A percentile compares a stretch with the other conserved stretches of the same genome.
These are phyloP conservation scores for Aphanoascus verrucosus DNA, from an alignment of 2,329 filamentous ascomycete species.

Conservation along the genomic window DNA sequence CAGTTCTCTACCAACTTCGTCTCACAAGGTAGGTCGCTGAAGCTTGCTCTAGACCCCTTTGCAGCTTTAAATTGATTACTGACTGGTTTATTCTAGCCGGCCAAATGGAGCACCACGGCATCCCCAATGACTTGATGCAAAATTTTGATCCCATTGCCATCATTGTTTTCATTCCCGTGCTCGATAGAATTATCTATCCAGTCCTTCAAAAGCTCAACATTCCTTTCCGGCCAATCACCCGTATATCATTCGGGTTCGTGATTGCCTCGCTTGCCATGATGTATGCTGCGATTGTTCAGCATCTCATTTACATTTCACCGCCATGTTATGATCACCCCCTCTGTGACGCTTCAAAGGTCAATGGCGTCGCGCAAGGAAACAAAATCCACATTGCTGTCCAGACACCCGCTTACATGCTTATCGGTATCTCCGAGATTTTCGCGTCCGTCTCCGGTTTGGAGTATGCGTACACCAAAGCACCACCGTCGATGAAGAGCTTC, in stretches of 20 bases:
- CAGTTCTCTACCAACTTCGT: constrained; percentile 59
- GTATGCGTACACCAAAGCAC: constrained; percentile 64
- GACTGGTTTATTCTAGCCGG: constrained; percentile 27
- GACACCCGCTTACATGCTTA: constrained; percentile 37
- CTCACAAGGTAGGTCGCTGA: constrained; percentile 43
- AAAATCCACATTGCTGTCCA: constrained; percentile 37
- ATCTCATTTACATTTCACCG: constrained; percentile 43
- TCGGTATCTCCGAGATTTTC: constrained; percentile 45
- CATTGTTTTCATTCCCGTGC: constrained; percentile 62
- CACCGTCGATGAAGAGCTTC: constrained; percentile 55
- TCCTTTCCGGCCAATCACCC: constrained; percentile 63
- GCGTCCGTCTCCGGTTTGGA: constrained; percentile 59
- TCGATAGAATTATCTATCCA: constrained; percentile 61
- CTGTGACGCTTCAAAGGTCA: constrained; percentile 25
- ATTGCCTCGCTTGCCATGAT: constrained; percentile 53
- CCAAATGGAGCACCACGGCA: constrained; percentile 54
- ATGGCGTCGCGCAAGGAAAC: constrained; percentile 31
- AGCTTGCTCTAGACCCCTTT: not conserved
- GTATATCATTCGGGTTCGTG: constrained; percentile 60
- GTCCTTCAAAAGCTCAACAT: constrained; percentile 51
- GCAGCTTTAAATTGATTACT: not conserved
- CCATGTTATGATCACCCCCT: constrained; percentile 42
- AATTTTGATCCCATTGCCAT: constrained; percentile 67
- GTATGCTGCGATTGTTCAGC: constrained; percentile 49
- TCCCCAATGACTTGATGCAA: constrained; percentile 67